These are phyloP conservation scores for Ogataea nonfermentans DNA, from an alignment of 805 yeast genomes.

Conservation along the genomic window DNA sequence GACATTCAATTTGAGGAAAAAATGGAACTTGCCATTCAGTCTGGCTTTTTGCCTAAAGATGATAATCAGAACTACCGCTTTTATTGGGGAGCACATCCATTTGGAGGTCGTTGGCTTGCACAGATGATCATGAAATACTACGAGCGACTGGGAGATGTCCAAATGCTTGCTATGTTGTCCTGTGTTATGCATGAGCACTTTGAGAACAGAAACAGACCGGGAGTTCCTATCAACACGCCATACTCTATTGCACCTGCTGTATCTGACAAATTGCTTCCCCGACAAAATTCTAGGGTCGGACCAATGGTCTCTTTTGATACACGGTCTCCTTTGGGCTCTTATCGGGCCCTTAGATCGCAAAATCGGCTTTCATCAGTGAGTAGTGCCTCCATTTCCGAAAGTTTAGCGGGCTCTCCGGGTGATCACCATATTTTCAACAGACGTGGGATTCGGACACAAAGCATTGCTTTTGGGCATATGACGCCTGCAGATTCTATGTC, in stretches of 20 bases:
- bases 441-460: conserved; percentile 28
- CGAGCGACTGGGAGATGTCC: conserved; percentile 64
- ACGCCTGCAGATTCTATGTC: conserved; percentile 12
- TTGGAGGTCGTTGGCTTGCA: conserved; percentile 68
- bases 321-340: conserved; percentile 13
- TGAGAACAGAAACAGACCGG: conserved; percentile 24
- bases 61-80: conserved; percentile 31
- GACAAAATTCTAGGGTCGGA: background rate
- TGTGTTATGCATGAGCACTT: conserved; percentile 60
- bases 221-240: conserved; percentile 48
- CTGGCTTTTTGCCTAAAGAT: conserved; percentile 13
- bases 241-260: conserved; percentile 24
- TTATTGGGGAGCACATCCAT: conserved; percentile 80
- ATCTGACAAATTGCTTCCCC: background rate
- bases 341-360: conserved; percentile 10
- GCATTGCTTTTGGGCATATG: conserved; percentile 3
- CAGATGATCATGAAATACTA: conserved; percentile 60
- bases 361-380: conserved; percentile 25
- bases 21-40: conserved; percentile 16
- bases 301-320: conserved; percentile 12
- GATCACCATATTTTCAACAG: conserved; percentile 29
- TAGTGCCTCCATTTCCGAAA: conserved; percentile 26
- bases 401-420: conserved; percentile 28
- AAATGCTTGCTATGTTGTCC: conserved; percentile 87
- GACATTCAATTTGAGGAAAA: conserved; percentile 34